These are phyloP conservation scores for Metschnikowia borealis DNA, from an alignment of 805 yeast genomes.

Conservation along the genomic window DNA sequence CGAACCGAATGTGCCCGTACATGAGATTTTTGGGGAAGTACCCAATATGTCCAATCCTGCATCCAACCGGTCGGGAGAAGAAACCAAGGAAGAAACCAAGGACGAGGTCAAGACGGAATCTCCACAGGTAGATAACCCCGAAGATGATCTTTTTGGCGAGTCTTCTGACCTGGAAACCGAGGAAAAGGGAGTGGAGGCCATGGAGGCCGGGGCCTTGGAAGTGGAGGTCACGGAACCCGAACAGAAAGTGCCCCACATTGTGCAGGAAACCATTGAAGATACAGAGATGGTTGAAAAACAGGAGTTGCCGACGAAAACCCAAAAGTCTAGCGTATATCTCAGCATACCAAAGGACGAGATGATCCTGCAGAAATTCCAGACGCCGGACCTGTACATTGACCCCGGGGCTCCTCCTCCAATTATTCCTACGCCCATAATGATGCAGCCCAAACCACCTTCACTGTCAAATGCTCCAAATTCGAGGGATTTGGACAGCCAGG, in stretches of 20 bases:
- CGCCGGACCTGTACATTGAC: constrained; percentile 47
- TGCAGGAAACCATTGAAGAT: too few species aligned
- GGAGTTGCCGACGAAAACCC: not conserved
- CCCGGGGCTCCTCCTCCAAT: constrained; percentile 82
- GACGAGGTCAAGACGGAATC: not conserved
- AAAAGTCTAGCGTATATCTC: constrained; percentile 18
- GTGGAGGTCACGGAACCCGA: not conserved
- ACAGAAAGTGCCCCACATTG: too few species aligned
- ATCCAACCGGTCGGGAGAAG: not conserved
- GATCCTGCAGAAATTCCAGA: constrained; percentile 26
- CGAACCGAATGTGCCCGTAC: not conserved
- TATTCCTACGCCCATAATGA: constrained; percentile 46
- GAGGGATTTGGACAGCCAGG: not conserved
- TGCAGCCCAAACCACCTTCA: constrained; percentile 7
- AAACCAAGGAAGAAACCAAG: not conserved
- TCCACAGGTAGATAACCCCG: constrained; percentile 6
- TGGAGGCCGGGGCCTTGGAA: not conserved
- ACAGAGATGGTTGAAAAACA: not conserved
- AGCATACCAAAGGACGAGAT: constrained; percentile 60
- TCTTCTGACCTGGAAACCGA: constrained; percentile 13
- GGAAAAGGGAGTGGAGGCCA: not conserved
- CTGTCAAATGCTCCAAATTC: not conserved
- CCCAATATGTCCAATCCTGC: constrained; percentile 10
- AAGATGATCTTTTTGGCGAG: constrained; percentile 17
- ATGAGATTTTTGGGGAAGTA: not conserved